Conservation (phyloP, 2,329 filamentous ascomycete genomes). For the Huntiella bhutanensis region DNA sequence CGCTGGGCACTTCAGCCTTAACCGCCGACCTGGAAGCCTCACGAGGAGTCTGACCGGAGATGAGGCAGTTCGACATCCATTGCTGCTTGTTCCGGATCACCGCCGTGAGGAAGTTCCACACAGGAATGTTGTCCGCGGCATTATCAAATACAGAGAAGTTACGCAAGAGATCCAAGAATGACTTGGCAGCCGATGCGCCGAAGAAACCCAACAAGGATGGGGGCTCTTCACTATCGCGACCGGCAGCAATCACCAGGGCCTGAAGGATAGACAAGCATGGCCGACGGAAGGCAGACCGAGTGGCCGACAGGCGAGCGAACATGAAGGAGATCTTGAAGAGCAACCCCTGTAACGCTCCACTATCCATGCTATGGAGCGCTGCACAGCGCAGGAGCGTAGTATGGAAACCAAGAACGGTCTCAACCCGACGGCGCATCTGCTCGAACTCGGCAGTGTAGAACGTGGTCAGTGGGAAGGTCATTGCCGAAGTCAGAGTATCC, state of each 20-base stretch:
- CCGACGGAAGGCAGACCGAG: conserved; percentile 44
- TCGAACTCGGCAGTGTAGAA: conserved; percentile 36
- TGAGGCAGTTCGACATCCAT: conserved; percentile 84
- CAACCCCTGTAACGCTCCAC: conserved; percentile 52
- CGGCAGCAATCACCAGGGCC: conserved; percentile 49
- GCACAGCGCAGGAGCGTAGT: conserved; percentile 53
- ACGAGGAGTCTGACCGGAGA: conserved; percentile 64
- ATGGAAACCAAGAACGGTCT: conserved; percentile 44
- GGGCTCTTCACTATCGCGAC: conserved; percentile 43
- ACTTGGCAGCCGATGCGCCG: conserved; percentile 62
- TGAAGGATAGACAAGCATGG: conserved; percentile 53
- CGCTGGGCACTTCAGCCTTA: conserved; percentile 17
- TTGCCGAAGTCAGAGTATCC: conserved; percentile 32
- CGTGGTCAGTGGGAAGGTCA: conserved; percentile 35
- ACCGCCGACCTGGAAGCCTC: conserved; percentile 35
- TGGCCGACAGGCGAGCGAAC: conserved; percentile 57
- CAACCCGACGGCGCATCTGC: conserved; percentile 42
- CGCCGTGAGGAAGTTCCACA: conserved; percentile 74
- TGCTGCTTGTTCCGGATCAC: conserved; percentile 82
- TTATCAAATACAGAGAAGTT: conserved; percentile 59
- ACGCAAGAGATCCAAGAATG: conserved; percentile 63
- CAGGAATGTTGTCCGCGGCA: conserved; percentile 41
- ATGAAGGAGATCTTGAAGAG: conserved; percentile 66
- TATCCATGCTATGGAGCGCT: conserved; percentile 41
- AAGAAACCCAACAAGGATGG: conserved; percentile 88